Evolutionary conservation across 1,284 basidiomycete species (phyloP).

Genomic region (Stygiomarasmius scandens): DNA sequence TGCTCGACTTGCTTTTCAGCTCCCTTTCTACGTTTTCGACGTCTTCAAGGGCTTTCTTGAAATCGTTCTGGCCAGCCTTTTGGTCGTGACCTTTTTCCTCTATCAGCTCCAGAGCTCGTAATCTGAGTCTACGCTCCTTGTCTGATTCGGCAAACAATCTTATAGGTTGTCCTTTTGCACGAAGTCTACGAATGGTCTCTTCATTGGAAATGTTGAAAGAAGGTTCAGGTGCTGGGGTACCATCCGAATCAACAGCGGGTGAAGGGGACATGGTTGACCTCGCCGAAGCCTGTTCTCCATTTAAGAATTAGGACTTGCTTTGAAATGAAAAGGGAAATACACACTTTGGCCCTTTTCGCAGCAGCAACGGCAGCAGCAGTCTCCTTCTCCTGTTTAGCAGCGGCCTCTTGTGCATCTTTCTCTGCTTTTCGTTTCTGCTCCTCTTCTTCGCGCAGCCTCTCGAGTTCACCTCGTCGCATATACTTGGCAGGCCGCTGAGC

Average conservation of each 20-base stretch:
- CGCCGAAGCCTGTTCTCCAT: constrained; percentile 55
- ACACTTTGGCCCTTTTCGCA: constrained; percentile 41
- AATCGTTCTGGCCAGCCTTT: constrained; percentile 88
- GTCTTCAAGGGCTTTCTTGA: constrained; percentile 90
- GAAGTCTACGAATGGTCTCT: constrained; percentile 87
- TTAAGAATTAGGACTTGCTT: constrained; percentile 37
- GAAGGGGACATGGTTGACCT: constrained; percentile 46
- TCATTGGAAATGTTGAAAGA: constrained; percentile 92
- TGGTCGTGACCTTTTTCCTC: constrained; percentile 83
- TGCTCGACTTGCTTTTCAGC: constrained; percentile 58
- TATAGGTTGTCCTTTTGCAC: constrained; percentile 92
- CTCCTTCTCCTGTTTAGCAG: constrained; percentile 34
- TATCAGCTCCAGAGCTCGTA: constrained; percentile 92
- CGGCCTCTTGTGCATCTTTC: constrained; percentile 38
- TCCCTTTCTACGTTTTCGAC: constrained; percentile 85
- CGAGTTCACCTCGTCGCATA: constrained; percentile 82
- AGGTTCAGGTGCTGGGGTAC: constrained; percentile 54
- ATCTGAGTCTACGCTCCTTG: constrained; percentile 86
- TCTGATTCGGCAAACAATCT: constrained; percentile 95
- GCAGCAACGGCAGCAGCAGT: constrained; percentile 21
- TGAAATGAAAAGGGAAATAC: constrained; percentile 29
- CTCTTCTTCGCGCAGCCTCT: constrained; percentile 70
- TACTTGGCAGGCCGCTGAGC: constrained; percentile 70
- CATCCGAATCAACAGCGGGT: constrained; percentile 33
- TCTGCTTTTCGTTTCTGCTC: constrained; percentile 58